A percentile compares a stretch with the other conserved stretches of the same genome.
phyloP scores from a whole-genome alignment of 768 basidiomycete genomes.

The Plicaturopsis crispa region DNA sequence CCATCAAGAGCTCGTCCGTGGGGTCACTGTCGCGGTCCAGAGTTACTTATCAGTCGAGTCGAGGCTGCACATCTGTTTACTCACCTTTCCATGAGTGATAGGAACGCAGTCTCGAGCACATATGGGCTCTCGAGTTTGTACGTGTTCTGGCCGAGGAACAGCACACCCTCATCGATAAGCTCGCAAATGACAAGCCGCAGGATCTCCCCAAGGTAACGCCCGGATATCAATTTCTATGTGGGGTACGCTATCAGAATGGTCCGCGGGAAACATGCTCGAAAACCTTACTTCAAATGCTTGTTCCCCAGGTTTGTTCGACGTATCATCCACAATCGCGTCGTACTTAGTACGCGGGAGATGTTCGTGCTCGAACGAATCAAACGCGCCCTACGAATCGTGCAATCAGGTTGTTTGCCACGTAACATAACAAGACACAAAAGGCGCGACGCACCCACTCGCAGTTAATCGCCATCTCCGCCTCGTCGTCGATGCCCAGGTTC shows the following conservation, averaged over 20 bases:
- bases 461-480: conserved; percentile 86
- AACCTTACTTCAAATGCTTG: conserved; percentile 78
- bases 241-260: background rate
- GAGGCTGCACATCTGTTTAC: conserved; percentile 6
- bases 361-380: conserved; percentile 93
- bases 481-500: conserved; percentile 56
- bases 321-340: conserved; percentile 85
- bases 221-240: conserved; percentile 85
- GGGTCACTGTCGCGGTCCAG: conserved; percentile 54
- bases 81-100: conserved; percentile 94
- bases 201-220: conserved; percentile 94
- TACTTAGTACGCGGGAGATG: conserved; percentile 94
- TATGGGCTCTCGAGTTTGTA: conserved; percentile 96
- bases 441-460: conserved; percentile 80
- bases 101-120: conserved; percentile 92
- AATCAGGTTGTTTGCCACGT: background rate
- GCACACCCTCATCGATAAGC: conserved; percentile 91
- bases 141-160: conserved; percentile 97
- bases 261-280: background rate
- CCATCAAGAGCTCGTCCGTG: conserved; percentile 94
- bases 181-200: conserved; percentile 92
- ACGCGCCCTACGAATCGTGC: conserved; percentile 67
- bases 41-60: conserved; percentile 2
- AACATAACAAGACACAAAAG: background rate
- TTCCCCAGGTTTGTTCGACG: conserved; percentile 94